phyloP scores from a whole-genome alignment of 192 early-diverging fungal species.

The Rhizoclosmatium sp. region DNA sequence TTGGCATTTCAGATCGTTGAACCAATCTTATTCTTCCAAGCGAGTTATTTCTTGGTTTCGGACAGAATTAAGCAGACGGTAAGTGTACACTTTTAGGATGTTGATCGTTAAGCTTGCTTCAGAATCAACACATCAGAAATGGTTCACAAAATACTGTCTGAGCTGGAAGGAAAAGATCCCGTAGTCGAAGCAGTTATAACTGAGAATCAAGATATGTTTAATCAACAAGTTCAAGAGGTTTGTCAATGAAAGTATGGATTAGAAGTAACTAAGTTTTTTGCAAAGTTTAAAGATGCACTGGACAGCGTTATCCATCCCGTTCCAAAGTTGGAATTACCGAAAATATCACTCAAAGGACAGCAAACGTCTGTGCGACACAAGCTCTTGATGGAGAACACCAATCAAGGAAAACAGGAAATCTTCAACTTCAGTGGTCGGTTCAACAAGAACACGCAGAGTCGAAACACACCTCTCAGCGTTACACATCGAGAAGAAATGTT shows the following conservation, averaged over 20 bases:
- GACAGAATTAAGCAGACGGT: conserved; percentile 51
- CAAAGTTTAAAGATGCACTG: conserved; percentile 49
- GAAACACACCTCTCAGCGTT: background rate
- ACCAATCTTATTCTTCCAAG: conserved; percentile 25
- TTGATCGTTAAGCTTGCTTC: background rate
- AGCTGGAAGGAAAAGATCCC: conserved; percentile 43
- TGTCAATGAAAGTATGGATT: background rate
- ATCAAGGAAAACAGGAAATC: conserved; percentile 5
- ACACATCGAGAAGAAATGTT: conserved; percentile 9
- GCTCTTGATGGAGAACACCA: conserved; percentile 16
- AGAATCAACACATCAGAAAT: conserved; percentile 51
- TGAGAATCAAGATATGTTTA: conserved; percentile 39
- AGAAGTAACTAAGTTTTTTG: background rate
- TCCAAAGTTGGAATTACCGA: conserved; percentile 43
- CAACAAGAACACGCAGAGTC: background rate
- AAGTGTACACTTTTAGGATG: background rate
- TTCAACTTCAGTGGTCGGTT: conserved; percentile 6
- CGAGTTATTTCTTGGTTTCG: conserved; percentile 49
- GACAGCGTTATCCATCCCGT: conserved; percentile 49
- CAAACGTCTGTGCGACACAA: conserved; percentile 22
- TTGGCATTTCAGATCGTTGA: background rate
- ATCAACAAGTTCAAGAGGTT: conserved; percentile 52
- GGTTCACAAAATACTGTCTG: conserved; percentile 38
- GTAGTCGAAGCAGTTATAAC: conserved; percentile 24
- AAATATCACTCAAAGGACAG: conserved; percentile 37